Base-by-base conservation (phyloP, 2,329 filamentous ascomycete species). In the Verticillium longisporum region DNA sequence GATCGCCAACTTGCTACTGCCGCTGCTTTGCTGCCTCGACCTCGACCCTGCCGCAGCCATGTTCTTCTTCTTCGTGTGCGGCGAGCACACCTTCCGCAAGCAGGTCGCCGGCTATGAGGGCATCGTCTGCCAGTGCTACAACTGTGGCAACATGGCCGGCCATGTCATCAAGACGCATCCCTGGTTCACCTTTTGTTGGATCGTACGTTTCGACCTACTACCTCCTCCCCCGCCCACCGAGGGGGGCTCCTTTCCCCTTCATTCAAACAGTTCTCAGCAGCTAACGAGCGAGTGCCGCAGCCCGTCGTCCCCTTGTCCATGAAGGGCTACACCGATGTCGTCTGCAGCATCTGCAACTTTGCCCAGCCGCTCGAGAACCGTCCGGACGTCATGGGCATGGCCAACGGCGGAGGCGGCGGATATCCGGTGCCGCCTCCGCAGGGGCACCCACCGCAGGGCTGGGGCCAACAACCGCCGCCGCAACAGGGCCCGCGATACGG, bases 181-280 rank as follows among this genome's bases (percentile, higher is more conserved):
- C 53, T 92, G 88, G 87, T 92, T 92, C 70, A 92, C 90, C 5
- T 87, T 92, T 69, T 92, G 89, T 79, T 92, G 90, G 74, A 75
- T 92, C 59, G 85, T 87, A 74, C 69, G 82, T 77, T 21, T 10
- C 32, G 5, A 13, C n/a, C n/a, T n/a, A n/a, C n/a, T n/a, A n/a
- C n/a, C n/a, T n/a, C 1, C 15, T 14, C 31, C 13, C 32, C 11
- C n/a, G 13, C 32, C 56, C 37, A 21, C 36, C 34, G 26, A 26
- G 26, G 2, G 26, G 26, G 26, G 2, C 3, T 3, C 26, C 3
- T 2, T 26, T 3, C 26, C 26, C 26, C 26, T 26, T 3, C 26
- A 26, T 26, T 26, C 26, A 26, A 26, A 26, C 26, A 26, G 26
- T 26, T 26, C 26, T 2, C 26, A 26, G 2, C 26, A 26, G 26